phyloP scores from a whole-genome alignment of 257 asterid species.

The Solanum pinnatisectum region DNA sequence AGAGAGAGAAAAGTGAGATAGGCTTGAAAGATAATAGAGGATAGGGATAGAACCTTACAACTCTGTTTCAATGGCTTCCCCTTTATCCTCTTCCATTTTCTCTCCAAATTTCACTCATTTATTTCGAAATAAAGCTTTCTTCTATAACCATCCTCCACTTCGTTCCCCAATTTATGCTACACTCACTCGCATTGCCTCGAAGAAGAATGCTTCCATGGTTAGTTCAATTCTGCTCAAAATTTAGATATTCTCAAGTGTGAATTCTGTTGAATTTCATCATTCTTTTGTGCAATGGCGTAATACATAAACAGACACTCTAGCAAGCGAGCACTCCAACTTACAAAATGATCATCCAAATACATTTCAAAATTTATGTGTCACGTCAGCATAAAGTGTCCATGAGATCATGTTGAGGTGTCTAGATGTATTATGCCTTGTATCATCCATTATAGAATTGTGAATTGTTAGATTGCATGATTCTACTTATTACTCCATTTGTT shows the following conservation, averaged over 20 bases:
- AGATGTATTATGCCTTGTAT: neutral
- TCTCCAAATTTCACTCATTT: conserved; percentile 3
- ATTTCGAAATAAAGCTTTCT: conserved; percentile 4
- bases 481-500: neutral
- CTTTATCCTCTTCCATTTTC: conserved; percentile 30
- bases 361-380: neutral
- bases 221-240: conserved; percentile 7
- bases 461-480: neutral
- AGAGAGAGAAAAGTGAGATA: neutral
- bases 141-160: conserved; percentile 1
- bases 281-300: neutral
- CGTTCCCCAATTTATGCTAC: conserved; percentile 12
- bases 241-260: neutral
- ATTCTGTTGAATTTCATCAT: neutral
- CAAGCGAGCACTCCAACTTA: neutral
- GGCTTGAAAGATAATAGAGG: neutral
- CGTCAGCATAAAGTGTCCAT: too few species aligned
- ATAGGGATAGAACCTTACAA: conserved; percentile 54
- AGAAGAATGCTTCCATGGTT: conserved; percentile 29
- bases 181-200: conserved; percentile 31
- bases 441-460: neutral
- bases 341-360: fast-evolving
- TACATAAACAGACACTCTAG: neutral
- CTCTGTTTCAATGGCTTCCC: conserved; percentile 42
- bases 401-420: neutral